Base-by-base conservation (phyloP, 352 stramenopile genomes). In the Globisporangium abappressorium region DNA sequence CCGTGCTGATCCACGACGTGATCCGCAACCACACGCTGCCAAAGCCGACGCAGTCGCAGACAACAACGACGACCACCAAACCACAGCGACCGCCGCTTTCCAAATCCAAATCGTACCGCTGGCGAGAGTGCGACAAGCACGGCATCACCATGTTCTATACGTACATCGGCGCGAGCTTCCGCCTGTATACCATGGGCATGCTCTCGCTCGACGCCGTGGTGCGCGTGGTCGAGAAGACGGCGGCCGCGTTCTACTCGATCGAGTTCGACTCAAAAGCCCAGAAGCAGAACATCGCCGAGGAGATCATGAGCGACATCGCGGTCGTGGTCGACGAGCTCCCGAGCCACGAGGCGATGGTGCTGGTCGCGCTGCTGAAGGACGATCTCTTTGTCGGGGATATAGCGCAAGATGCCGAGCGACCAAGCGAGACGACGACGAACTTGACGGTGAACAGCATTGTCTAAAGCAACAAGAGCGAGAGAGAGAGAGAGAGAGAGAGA, bases 1-100 rank as follows among this genome's bases (percentile, higher is more conserved):
- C 74, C 22, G 86, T 94, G 53, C 75, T 94, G 6, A 94, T 94
- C 62, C 86, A 94, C 73, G 86, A 94, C 63, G 79, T 94, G 28
- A 88, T 93, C 69, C 85, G 85, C 70, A 91, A 90, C 68, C 83
- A 91, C 83, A 86, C 68, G 65, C 26, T 22, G 20, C 20, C 26
- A 70, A 51, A 51, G 43, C 43, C 6, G 18, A 51, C 20, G 30
- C 56, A 51, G 12, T 22, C n/a, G 36, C 58, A 54, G 43, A 18
- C 8, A 12, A 20, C n/a, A 9, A 8, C 34, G n/a, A 38, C 14
- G 24, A 28, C 38, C 22, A 26, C 15, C 57, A 18, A 22, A 18
- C 47, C 24, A 61, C 76, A 43, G 43, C 64, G 58, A 22, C 43
- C 30, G 14, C 14, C 30, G 20, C 30, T 75, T 22, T 68, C 46